Evolutionary conservation across 768 basidiomycete genomes (phyloP), one percentile per base, ranked within the genome.

Genomic region (Galerina marginata): DNA sequence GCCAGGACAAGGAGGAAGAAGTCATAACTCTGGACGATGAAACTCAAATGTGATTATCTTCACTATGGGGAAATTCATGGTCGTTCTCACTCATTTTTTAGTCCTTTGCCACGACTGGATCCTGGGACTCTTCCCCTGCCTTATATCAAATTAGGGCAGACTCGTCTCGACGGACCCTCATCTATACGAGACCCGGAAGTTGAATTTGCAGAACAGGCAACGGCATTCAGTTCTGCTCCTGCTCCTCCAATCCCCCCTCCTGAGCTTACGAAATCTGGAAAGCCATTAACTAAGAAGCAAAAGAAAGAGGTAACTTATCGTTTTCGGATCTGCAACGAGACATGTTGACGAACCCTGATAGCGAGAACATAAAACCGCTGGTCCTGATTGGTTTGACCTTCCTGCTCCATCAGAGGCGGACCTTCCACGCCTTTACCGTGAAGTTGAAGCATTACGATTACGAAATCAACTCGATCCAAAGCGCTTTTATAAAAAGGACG

Each of bases 381-480:
- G 94, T 0, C 82, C 86, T 46, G 83, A 84, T 57, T 96, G 94
- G 93, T 95, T 93, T 71, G 91, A 95, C 72, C 81, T 96, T 56
- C 92, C 94, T 16, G 89, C 91, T 15, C 93, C 94, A 20, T 74
- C 85, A 12, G 90, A 91, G 66, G 86, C 90, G 11, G 92, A 95
- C 61, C 78, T 93, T 14, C 91, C 93, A 38, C 83, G 86, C 39
- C 74, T 95, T 42, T 77, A 94, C 67, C 89, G 91, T 53, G 94
- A 97, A 77, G 89, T 94, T 10, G 92, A 96, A 71, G 90, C 95
- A 0, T 78, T 96, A 57, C 89, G 93, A 33, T 77, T 97, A 48
- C 86, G 90, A 51, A 94, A 94, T 70, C 90, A 93, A 58, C 83
- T 97, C 16, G 95, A 97, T 68, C 94, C 94, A 15, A 97, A 96